Evolutionary conservation across 352 stramenopile species (phyloP).

Genomic region (Phytophthora capsici): DNA sequence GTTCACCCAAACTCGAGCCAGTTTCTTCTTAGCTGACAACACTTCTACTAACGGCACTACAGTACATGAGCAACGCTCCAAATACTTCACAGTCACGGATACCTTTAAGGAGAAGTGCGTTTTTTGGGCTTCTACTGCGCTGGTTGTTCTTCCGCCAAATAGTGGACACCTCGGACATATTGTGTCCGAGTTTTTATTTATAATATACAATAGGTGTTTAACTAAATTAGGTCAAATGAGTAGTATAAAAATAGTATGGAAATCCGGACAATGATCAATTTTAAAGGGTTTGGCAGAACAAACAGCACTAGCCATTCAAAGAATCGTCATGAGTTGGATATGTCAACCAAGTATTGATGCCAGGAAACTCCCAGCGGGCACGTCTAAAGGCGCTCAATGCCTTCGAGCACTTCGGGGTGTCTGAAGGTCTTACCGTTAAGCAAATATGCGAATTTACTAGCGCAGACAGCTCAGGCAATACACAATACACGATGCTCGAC

Average conservation of each 20-base stretch:
- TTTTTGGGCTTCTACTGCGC: constrained; percentile 12
- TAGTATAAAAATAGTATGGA: constrained; percentile 1
- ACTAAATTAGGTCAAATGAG: neutral
- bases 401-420: neutral
- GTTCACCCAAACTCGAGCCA: neutral
- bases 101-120: neutral
- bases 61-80: neutral
- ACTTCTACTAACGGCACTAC: neutral
- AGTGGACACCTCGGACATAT: too few relatives aligned
- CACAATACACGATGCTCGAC: neutral
- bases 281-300: neutral
- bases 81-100: constrained; percentile 11
- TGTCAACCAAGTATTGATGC: constrained; percentile 6
- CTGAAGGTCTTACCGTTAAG: neutral
- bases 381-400: neutral
- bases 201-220: too few relatives aligned
- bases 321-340: neutral
- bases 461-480: neutral
- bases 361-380: constrained; percentile 4
- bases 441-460: neutral
- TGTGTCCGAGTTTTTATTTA: too few relatives aligned
- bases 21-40: neutral
- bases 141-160: constrained; percentile 11
- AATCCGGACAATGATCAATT: constrained; percentile 3
- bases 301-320: neutral